Base-by-base conservation (phyloP, 2,329 filamentous ascomycete genomes). In the Penicillium crustosum region DNA sequence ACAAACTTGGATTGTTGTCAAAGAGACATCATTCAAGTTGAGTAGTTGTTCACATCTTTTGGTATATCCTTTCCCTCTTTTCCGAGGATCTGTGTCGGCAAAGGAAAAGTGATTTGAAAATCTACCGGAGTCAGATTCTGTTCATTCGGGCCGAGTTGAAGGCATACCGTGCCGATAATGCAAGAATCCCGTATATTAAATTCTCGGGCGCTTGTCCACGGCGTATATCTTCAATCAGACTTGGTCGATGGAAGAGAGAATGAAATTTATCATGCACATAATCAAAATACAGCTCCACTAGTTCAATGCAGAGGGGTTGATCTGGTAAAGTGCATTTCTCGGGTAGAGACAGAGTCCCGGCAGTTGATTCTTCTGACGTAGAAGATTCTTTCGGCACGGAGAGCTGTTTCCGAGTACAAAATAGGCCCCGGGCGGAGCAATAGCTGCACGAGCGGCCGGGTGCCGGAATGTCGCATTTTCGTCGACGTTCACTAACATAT, bases 1-100 rank as follows among this genome's bases (percentile, higher is more conserved):
- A 42, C 74, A 75, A 6, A 74, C 74, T 60, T 79, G 77, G 10
- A 78, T 66, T 1, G 73, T 77, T 3, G 53, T 65, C 19, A 78
- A 53, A 5, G 71, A 73, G 17, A 77, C 68, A n/a, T 74, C 66
- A 8, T 73, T 71, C 25, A 78, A 58, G 51, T 76, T 65, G 7
- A 77, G 63, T 1, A 71, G 45, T 38, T 39, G 27, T 23, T 60
- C 45, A 38, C 62, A 60, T 38, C 48, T 50, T 53, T 58, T 57
- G 17, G 55, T 63, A 57, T 58, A 66, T 31, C 12, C 42, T 53
- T 49, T 60, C 29, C 59, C 62, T 54, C 57, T 58, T 44, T 55
- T 56, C 52, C 62, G 51, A 19, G 59, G 62, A 59, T 64, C 44
- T 53, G 23, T 44, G 4, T 53, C 49, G 6, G 41, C 48, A 36